Evolutionary conservation across 2,329 filamentous ascomycete genomes (phyloP), one percentile per base, ranked within the genome.

Genomic region (Aspergillus proliferans): DNA sequence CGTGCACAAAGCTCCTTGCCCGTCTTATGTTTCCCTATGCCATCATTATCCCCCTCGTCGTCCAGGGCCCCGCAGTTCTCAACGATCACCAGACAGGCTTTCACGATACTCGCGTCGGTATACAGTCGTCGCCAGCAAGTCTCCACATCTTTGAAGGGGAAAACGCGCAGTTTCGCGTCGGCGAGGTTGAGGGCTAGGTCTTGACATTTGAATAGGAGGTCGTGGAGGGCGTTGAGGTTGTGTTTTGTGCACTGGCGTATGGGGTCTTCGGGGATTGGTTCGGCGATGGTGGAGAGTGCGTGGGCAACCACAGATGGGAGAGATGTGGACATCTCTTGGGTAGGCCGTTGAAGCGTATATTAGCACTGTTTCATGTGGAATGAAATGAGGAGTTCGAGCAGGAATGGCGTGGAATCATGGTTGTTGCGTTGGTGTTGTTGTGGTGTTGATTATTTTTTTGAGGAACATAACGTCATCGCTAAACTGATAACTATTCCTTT

Each of bases 51-150:
- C 12, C n/a, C 18, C 9, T 33, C 19, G 12, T 33, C 19, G 6
- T 10, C 28, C n/a, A 64, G 41, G 2, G 12, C 18, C 15, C 52
- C 50, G 46, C 57, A 59, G 24, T 59, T 55, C 6, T 55, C 46
- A 48, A 56, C 57, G 39, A 74, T 63, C 19, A 55, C 28, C 26
- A 61, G 55, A 47, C 71, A 66, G 4, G 66, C 76, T 52, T 73
- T 71, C 54, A 74, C 68, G 34, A 84, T 62, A 47, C 74, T 76
- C 22, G 78, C 77, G 54, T 84, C 81, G 1, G 76, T 78, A 57
- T 81, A 82, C 28, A 83, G 60, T 36, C 80, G 69, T 46, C 77
- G 68, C 81, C 81, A 84, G 55, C 76, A 78, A 2, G 56, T 60
- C 40, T 76, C 74, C 26, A 84, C 80, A 51, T 80, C 70, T 47